Evolutionary conservation across 2,329 filamentous ascomycete species (phyloP).

Genomic region (Fusarium heterosporum): DNA sequence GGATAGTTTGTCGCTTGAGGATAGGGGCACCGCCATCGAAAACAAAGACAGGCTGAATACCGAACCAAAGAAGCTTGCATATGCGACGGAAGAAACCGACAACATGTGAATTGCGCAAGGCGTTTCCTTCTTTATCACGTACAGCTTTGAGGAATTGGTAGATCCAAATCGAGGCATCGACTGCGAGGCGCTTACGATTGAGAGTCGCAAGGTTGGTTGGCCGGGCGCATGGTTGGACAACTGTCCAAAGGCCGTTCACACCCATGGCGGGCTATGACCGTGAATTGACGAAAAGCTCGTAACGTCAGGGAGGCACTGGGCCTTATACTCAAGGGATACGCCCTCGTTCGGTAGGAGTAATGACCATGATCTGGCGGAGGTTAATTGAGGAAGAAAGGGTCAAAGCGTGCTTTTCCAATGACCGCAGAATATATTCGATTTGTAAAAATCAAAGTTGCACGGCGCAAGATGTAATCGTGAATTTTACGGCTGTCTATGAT

Average conservation of each 20-base stretch:
- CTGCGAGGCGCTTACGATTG: conserved; percentile 94
- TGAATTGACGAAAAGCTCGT: conserved; percentile 9
- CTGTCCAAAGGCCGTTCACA: conserved; percentile 97
- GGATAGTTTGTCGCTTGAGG: conserved; percentile 92
- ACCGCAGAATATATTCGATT: neutral
- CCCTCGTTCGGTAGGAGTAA: conserved; percentile 31
- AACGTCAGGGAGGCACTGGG: conserved; percentile 13
- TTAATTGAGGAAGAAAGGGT: neutral
- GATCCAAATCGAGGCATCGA: conserved; percentile 99
- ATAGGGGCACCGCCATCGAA: conserved; percentile 95
- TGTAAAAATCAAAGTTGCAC: neutral
- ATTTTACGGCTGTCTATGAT: conserved; percentile 18
- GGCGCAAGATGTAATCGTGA: neutral
- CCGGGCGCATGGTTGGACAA: conserved; percentile 92
- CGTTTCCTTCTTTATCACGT: conserved; percentile 97
- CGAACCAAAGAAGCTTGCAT: conserved; percentile 96
- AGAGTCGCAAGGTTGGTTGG: conserved; percentile 97
- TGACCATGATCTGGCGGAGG: conserved; percentile 24
- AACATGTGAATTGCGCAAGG: conserved; percentile 92
- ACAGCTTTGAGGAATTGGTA: conserved; percentile 99
- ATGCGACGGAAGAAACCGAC: conserved; percentile 98
- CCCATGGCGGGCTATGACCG: conserved; percentile 72
- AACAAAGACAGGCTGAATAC: conserved; percentile 96
- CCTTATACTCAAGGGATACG: conserved; percentile 33
- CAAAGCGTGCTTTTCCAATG: no score